phyloP scores from a whole-genome alignment of 208 protist species.

The Leishmania major region DNA sequence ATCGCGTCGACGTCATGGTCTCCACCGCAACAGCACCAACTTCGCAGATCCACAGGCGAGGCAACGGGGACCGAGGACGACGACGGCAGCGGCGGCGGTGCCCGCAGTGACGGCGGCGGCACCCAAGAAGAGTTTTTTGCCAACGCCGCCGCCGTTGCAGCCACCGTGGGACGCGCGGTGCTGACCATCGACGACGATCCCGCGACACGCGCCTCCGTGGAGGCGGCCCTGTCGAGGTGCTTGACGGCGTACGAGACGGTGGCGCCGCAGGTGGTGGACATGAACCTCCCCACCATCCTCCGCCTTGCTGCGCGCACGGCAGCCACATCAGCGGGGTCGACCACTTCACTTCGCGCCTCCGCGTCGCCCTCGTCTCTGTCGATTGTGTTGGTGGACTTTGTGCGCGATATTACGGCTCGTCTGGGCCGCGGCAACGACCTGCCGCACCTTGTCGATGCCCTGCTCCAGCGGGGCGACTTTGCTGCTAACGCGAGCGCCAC shows the following conservation, averaged over 20 bases:
- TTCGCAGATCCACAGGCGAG: background rate
- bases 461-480: conserved; percentile 26
- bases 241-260: conserved; percentile 83
- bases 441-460: conserved; percentile 62
- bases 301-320: conserved; percentile 61
- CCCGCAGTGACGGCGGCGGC: conserved; percentile 8
- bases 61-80: background rate
- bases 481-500: background rate
- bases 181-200: conserved; percentile 14
- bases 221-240: conserved; percentile 63
- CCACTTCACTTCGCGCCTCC: background rate
- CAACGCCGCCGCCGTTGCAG: conserved; percentile 14
- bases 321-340: background rate
- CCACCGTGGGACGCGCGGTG: conserved; percentile 29
- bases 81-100: background rate
- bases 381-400: conserved; percentile 39
- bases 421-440: conserved; percentile 69
- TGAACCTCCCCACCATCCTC: conserved; percentile 75
- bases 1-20: background rate
- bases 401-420: conserved; percentile 55
- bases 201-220: conserved; percentile 20
- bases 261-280: conserved; percentile 89
- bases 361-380: conserved; percentile 11
- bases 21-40: background rate
- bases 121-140: conserved; percentile 21